Percentiles rank a stretch among this genome's conserved stretches.
Evolutionary conservation across 192 early-diverging fungal genomes (phyloP).

Genomic region (Coemansia sp.): DNA sequence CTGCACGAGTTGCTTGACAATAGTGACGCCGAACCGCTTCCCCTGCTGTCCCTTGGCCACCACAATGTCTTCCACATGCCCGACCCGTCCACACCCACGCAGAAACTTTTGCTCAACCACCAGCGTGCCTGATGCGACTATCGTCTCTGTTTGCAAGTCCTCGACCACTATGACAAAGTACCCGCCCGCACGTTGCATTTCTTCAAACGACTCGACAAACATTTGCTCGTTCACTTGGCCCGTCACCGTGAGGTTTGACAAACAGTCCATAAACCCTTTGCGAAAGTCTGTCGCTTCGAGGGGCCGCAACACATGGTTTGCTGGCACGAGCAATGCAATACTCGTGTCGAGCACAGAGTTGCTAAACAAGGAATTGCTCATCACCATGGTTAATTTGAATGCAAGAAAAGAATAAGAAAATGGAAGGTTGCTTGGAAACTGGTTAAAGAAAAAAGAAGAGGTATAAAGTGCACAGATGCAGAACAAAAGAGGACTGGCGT

Average conservation of each 20-base stretch:
- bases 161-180: conserved; percentile 89
- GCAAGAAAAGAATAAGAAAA: neutral
- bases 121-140: conserved; percentile 85
- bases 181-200: conserved; percentile 65
- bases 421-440: neutral
- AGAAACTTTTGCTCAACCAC: conserved; percentile 91
- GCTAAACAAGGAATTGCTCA: conserved; percentile 45
- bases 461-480: neutral
- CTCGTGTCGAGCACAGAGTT: conserved; percentile 65
- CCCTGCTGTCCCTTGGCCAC: conserved; percentile 74
- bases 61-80: conserved; percentile 90
- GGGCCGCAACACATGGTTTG: conserved; percentile 73
- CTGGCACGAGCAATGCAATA: conserved; percentile 59
- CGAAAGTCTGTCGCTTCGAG: conserved; percentile 75
- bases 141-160: conserved; percentile 33
- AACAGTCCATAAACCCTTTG: conserved; percentile 68
- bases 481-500: neutral
- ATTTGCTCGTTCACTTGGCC: conserved; percentile 69
- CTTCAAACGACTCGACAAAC: conserved; percentile 76
- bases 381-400: conserved; percentile 27
- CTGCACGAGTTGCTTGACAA: conserved; percentile 86
- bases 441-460: neutral
- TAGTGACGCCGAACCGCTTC: conserved; percentile 63
- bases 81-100: conserved; percentile 77
- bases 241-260: conserved; percentile 76